Conservation (phyloP, 1,284 basidiomycete species). For the Sphaerobolus stellatus region DNA sequence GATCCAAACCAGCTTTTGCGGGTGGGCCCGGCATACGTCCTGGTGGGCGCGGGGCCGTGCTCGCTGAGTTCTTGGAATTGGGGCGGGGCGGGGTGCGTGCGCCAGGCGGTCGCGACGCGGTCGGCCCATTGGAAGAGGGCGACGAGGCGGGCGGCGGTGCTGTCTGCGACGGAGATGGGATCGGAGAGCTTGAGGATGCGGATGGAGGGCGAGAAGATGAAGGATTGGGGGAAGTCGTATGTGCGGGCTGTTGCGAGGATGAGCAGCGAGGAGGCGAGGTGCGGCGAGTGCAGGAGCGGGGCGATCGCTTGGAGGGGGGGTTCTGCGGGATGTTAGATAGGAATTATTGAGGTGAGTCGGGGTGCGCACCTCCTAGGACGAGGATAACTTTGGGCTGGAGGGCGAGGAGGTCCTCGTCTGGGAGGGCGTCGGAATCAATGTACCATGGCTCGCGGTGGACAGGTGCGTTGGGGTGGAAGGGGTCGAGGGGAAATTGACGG, state of each 20-base stretch:
- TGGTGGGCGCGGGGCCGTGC: neutral
- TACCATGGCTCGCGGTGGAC: slow-evolving; percentile 37
- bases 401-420: slow-evolving; percentile 21
- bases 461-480: too few species aligned
- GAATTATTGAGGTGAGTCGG: neutral
- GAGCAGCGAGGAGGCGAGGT: slow-evolving; percentile 46
- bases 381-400: slow-evolving; percentile 44
- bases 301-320: slow-evolving; percentile 40
- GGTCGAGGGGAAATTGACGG: slow-evolving; percentile 46
- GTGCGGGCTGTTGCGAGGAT: slow-evolving; percentile 42
- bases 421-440: slow-evolving; percentile 30
- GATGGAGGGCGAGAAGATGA: slow-evolving; percentile 36
- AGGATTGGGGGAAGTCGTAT: slow-evolving; percentile 26
- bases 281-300: slow-evolving; percentile 45
- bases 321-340: slow-evolving; percentile 27
- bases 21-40: neutral
- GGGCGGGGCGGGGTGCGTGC: slow-evolving; percentile 32
- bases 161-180: slow-evolving; percentile 44
- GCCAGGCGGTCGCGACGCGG: slow-evolving; percentile 48
- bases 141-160: slow-evolving; percentile 51
- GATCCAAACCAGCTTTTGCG: slow-evolving; percentile 1
- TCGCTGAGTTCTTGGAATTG: slow-evolving; percentile 32
- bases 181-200: slow-evolving; percentile 46
- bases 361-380: slow-evolving; percentile 46
- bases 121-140: slow-evolving; percentile 52